phyloP scores from a whole-genome alignment of 2,329 filamentous ascomycete species.

The Aspergillus sp. region DNA sequence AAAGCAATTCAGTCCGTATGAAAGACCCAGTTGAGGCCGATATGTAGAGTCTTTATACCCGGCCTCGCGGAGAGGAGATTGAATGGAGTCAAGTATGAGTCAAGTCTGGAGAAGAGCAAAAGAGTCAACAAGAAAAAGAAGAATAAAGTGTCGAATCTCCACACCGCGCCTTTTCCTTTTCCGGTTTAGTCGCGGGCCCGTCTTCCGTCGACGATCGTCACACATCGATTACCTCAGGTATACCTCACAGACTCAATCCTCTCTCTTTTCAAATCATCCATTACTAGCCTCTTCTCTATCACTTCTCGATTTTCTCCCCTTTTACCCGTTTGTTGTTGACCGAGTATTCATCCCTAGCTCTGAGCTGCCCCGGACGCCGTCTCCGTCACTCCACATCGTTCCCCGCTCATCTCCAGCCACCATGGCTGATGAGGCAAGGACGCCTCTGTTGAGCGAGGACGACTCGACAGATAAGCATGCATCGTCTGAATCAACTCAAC shows the following conservation, averaged over 20 bases:
- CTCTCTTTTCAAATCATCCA: background rate
- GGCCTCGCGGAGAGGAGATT: background rate
- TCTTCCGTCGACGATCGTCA: conserved; percentile 1
- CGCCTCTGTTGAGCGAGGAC: conserved; percentile 28
- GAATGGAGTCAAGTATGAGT: background rate
- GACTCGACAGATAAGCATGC: conserved; percentile 13
- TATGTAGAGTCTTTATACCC: background rate
- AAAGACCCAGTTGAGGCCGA: no score
- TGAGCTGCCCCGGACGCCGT: background rate
- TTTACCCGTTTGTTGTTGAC: background rate
- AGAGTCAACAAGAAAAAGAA: background rate
- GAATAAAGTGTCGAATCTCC: conserved; percentile 3
- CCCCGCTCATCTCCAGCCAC: conserved; percentile 13
- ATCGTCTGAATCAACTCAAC: conserved; percentile 14
- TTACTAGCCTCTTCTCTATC: background rate
- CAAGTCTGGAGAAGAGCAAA: background rate
- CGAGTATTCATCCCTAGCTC: no score
- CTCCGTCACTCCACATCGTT: conserved; percentile 8
- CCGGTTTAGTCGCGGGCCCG: background rate
- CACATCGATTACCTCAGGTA: background rate
- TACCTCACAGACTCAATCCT: background rate
- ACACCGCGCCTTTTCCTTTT: conserved; percentile 1
- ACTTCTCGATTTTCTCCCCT: background rate
- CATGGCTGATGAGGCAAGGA: conserved; percentile 35
- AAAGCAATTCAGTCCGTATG: no score